Evolutionary conservation across 441 rosid genomes (phyloP), one percentile per base, ranked within the genome.

Genomic region (Adansonia rubrostipa): DNA sequence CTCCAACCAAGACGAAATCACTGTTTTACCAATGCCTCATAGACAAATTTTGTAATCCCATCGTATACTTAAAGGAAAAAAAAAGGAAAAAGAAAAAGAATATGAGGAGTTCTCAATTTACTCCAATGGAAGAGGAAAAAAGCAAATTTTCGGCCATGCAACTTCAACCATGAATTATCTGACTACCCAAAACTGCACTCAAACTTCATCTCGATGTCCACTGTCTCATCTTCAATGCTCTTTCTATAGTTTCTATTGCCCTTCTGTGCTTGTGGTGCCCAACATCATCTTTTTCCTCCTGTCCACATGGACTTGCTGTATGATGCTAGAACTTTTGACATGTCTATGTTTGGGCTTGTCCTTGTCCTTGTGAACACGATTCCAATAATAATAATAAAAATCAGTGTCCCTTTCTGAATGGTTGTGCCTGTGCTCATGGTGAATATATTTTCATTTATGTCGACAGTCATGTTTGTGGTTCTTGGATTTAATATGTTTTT

Each of bases 371-470:
- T 83, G 85, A 50, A 93, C 93, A 65, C 82, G 88, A 84, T 89
- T 97, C 77, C 89, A 93, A 78, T 88, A 72, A 72, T 87, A 77
- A 82, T 86, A 77, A 81, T 88, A 79, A 74, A 88, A 87, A 54
- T 91, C 92, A 67, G 81, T 42, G 36, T 87, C 92, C 79, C 80
- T 85, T 56, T 85, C 90, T 66, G 81, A 80, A 72, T 85, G 87
- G 48, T 84, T 62, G 78, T 88, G 90, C 82, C 77, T 75, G 73
- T 84, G 88, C 74, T 64, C 80, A 48, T 60, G 80, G 76, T 84
- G 86, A 74, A 42, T 62, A 50, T 74, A 79, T 58, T 84, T 81
- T 80, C 75, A 70, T 76, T 82, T 85, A 74, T 81, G 82, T 3
- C 77, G 84, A 33, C 81, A 80, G 75, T 75, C 86, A 79, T 85